Evolutionary conservation across 2,329 filamentous ascomycete species (phyloP), one percentile per base, ranked within the genome.

Genomic region (Sporothrix luriei): DNA sequence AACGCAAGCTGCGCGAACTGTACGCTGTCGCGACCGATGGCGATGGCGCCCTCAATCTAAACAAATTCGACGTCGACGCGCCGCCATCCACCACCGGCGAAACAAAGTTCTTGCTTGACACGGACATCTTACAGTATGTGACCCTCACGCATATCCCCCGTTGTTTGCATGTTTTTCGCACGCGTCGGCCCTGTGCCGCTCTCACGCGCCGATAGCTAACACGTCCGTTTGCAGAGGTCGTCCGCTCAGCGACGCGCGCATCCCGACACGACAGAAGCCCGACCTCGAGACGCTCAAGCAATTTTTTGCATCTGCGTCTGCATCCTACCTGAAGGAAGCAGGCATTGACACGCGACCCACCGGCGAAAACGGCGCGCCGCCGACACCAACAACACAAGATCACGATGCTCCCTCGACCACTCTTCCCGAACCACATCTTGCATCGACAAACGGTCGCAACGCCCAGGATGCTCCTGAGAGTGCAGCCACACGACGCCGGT

Each of bases 1-100:
- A 96, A 87, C 90, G 92, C 81, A 96, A 96, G 85, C 86, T 97
- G 79, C 90, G 90, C 79, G 91, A 95, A 83, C 87, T 97, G 76
- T 97, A 91, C 84, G 85, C 87, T 76, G 87, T 91, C 85, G 90
- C 91, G 84, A 91, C 90, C 79, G 88, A 89, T 80, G 81, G 84
- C 77, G 84, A 88, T 80, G 82, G 83, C 79, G 83, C 89, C 76
- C 86, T 87, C 76, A 84, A 86, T 78, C 81, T 84, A 79, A 82
- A 83, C 78, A 83, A 87, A 78, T 82, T 82, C 76, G 84, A 85
- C 74, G 80, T 81, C 74, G 86, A 88, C 83, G 84, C 84, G 82
- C 83, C 82, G 70, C 80, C 84, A 71, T 78, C 81, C 77, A 83
- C 82, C 69, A 74, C 81, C 21, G 83, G 81, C 74, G 86, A 89